Evolutionary conservation across 345 rosid genomes (phyloP).

Genomic region (Brassica incana): DNA sequence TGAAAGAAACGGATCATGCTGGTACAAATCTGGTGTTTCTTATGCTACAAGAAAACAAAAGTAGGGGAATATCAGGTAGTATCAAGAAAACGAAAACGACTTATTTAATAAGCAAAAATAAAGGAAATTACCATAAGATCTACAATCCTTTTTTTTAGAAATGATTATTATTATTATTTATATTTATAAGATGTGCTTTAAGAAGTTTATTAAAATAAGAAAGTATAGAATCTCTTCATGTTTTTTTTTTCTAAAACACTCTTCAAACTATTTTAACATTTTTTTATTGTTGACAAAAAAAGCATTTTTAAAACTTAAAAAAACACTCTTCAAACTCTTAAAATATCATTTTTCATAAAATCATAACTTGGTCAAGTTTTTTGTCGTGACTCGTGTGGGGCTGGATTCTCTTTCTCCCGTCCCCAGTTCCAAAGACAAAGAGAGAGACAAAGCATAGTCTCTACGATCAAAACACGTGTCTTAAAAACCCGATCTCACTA

Average conservation of each 20-base stretch:
- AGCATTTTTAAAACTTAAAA: too few species aligned
- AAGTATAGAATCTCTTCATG: neutral
- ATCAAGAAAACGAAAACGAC: neutral
- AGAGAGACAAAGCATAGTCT: constrained; percentile 19
- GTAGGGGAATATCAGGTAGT: constrained; percentile 14
- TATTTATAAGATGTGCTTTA: neutral
- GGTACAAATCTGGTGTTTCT: constrained; percentile 14
- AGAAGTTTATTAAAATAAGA: neutral
- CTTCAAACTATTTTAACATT: too few species aligned
- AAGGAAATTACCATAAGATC: neutral
- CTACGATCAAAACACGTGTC: constrained; percentile 27
- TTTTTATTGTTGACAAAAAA: too few species aligned
- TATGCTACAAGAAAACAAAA: neutral
- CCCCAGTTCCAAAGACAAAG: constrained; percentile 12
- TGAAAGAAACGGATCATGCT: neutral
- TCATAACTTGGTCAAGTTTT: constrained; percentile 10
- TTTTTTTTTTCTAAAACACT: too few species aligned
- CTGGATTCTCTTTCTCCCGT: constrained; percentile 4
- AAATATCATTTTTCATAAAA: neutral
- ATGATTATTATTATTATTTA: neutral
- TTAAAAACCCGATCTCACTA: neutral
- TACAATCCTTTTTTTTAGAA: neutral
- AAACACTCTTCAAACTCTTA: neutral
- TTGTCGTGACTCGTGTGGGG: constrained; percentile 34
- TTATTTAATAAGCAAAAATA: neutral